phyloP scores from a whole-genome alignment of 148 eudicot genomes.

The Camellia lanceoleosa region DNA sequence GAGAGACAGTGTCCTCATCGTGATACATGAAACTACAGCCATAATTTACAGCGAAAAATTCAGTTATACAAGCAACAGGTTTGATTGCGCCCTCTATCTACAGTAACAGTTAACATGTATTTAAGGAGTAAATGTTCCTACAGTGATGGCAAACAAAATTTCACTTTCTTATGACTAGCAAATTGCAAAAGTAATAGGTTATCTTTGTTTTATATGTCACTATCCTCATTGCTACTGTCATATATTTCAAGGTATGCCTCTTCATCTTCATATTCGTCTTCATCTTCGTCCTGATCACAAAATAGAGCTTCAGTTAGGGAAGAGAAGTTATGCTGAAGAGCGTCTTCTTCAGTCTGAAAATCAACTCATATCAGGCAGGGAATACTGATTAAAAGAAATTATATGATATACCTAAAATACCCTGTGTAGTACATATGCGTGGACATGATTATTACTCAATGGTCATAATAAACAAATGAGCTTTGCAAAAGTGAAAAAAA shows the following conservation, averaged over 20 bases:
- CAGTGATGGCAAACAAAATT: too few species aligned
- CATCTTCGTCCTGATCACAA: conserved; percentile 23
- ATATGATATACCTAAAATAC: too few species aligned
- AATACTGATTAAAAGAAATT: neutral
- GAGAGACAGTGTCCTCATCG: too few species aligned
- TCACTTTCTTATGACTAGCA: too few species aligned
- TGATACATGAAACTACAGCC: too few species aligned
- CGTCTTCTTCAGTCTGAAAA: neutral
- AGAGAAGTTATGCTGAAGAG: neutral
- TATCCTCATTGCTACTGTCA: conserved; percentile 30
- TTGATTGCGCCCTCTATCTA: too few species aligned
- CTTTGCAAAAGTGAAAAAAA: conserved; percentile 2
- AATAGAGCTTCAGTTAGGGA: conserved; percentile 12
- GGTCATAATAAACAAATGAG: neutral
- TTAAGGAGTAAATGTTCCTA: too few species aligned
- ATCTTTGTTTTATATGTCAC: conserved; percentile 1
- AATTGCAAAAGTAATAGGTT: neutral
- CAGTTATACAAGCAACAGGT: too few species aligned
- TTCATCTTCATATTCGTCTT: conserved; percentile 32
- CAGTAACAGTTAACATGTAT: too few species aligned
- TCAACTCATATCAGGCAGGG: neutral
- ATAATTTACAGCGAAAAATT: too few species aligned
- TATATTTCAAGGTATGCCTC: conserved; percentile 40
- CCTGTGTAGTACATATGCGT: too few species aligned
- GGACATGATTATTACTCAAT: neutral